Percentiles rank a stretch among this genome's conserved stretches.
These are phyloP conservation scores for Pelargonium myrrhifolium DNA, from an alignment of 441 rosid genomes.

Conservation along the genomic window DNA sequence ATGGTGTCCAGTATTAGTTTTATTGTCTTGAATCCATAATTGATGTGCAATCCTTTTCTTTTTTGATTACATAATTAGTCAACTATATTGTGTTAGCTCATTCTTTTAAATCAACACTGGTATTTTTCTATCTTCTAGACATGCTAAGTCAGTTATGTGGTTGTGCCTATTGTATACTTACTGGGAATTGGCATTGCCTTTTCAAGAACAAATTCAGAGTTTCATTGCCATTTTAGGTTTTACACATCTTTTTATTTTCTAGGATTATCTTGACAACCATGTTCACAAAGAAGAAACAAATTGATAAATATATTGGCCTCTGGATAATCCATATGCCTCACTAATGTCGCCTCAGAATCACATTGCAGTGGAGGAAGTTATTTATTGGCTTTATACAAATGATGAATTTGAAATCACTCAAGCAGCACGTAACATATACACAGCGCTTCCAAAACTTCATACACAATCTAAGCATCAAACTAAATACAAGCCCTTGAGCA, in stretches of 20 bases:
- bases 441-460: constrained; percentile 13
- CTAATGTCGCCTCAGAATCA: background rate
- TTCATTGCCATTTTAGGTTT: background rate
- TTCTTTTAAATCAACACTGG: background rate
- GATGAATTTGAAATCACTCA: constrained; percentile 5
- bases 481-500: background rate
- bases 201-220: background rate
- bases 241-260: background rate
- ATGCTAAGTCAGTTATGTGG: background rate
- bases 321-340: constrained; percentile 1
- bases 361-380: background rate
- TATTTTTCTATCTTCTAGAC: background rate
- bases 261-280: background rate
- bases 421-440: constrained; percentile 10
- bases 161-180: background rate
- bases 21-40: background rate
- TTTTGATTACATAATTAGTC: background rate
- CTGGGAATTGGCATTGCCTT: background rate
- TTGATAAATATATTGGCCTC: background rate
- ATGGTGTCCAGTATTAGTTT: background rate
- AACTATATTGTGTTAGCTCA: background rate
- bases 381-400: constrained; percentile 8
- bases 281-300: background rate
- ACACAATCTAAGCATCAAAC: background rate
- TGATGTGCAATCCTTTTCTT: background rate